Conservation (phyloP, 352 stramenopile genomes). For the Pythium insidiosum region DNA sequence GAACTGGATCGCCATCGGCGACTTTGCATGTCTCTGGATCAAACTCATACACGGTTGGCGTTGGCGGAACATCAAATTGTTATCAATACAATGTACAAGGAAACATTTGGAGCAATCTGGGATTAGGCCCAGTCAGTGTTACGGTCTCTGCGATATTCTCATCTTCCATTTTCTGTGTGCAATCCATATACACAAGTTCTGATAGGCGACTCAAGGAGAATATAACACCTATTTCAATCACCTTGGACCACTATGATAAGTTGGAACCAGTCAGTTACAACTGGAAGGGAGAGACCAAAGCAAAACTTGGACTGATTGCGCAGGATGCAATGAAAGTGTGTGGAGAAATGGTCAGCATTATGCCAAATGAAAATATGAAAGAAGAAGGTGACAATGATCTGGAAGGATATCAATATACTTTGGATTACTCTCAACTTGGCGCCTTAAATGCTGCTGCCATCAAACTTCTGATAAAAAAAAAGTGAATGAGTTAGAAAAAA, state of each 20-base stretch:
- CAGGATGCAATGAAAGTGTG: constrained; percentile 2
- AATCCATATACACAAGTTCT: constrained; percentile 5
- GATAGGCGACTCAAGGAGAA: constrained; percentile 7
- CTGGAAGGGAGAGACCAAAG: constrained; percentile 1
- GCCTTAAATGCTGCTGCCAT: constrained; percentile 4
- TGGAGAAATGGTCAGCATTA: constrained; percentile 1
- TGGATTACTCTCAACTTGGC: constrained; percentile 3
- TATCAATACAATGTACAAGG: no score
- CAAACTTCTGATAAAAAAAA: constrained; percentile 3
- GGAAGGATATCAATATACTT: constrained; percentile 1
- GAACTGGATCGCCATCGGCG: constrained; percentile 7
- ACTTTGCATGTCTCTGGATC: neutral
- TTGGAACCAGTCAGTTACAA: constrained; percentile 2
- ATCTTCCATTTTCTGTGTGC: no score
- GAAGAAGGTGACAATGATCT: constrained; percentile 2
- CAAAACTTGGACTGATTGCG: constrained; percentile 9
- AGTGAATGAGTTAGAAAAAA: constrained; percentile 3
- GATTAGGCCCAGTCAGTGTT: no score
- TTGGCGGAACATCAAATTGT: constrained; percentile 1
- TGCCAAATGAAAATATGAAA: constrained; percentile 6
- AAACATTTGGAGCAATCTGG: no score
- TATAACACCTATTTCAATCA: constrained; percentile 6
- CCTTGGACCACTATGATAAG: no score
- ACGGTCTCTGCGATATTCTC: no score
- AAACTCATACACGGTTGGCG: neutral